Conservation (phyloP, 2,329 filamentous ascomycete genomes). For the Aspergillus sergii region DNA sequence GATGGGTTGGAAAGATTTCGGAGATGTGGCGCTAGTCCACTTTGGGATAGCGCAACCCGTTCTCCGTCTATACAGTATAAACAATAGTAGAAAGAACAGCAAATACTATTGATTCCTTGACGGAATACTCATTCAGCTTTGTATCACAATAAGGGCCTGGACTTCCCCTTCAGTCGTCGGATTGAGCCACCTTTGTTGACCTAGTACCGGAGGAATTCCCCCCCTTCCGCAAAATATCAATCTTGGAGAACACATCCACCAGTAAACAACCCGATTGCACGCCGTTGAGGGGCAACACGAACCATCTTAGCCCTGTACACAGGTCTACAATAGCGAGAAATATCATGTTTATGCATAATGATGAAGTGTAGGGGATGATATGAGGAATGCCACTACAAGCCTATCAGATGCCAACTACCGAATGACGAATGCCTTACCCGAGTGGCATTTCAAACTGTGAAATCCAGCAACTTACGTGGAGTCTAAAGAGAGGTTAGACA, state of each 20-base stretch:
- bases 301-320: not conserved
- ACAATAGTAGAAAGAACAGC: not conserved
- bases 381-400: not conserved
- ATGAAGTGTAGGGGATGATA: not conserved
- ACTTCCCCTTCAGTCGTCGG: not conserved
- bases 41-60: conserved; percentile 17
- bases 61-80: not conserved
- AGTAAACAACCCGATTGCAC: not conserved
- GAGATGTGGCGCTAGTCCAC: conserved; percentile 25
- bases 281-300: not conserved
- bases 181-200: not conserved
- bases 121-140: not conserved
- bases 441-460: not conserved
- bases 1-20: conserved; percentile 29
- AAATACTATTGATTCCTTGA: not conserved
- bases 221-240: not conserved
- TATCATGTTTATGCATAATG: not conserved
- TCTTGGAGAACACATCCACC: not conserved
- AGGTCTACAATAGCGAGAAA: not conserved
- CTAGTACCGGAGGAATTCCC: not conserved
- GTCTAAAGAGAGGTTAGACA: not conserved
- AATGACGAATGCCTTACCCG: not conserved
- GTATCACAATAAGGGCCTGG: not conserved
- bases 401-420: not conserved
- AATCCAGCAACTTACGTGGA: not conserved